These are phyloP conservation scores for Leishmania gerbilli DNA, from an alignment of 208 protist species.

Conservation along the genomic window DNA sequence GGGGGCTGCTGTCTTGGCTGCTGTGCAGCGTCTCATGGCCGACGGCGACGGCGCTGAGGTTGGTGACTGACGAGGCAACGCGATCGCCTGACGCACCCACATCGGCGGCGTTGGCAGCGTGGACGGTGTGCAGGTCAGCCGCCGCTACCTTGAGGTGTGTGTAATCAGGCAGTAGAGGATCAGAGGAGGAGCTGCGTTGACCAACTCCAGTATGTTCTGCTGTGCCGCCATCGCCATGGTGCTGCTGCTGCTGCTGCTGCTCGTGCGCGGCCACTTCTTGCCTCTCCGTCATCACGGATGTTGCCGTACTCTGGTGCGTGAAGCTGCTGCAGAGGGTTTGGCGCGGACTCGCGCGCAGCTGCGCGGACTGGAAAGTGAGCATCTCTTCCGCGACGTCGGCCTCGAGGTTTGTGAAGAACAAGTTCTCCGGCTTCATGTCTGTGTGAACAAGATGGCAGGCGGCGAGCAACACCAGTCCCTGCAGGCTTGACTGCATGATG, in stretches of 20 bases:
- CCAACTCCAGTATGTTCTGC: too few species aligned
- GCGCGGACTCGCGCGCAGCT: constrained; percentile 19
- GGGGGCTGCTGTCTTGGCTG: too few species aligned
- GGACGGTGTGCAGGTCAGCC: background rate
- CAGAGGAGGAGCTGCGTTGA: too few species aligned
- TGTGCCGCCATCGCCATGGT: too few species aligned
- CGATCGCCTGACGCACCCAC: too few species aligned
- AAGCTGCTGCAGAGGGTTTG: constrained; percentile 23
- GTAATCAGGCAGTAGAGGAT: too few species aligned
- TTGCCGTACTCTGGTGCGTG: background rate
- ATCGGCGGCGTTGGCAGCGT: background rate
- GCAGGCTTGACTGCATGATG: constrained; percentile 54
- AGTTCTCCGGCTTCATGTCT: constrained; percentile 94
- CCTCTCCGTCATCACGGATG: background rate
- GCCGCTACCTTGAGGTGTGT: too few species aligned
- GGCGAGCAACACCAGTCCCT: constrained; percentile 89
- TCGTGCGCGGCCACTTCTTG: too few species aligned
- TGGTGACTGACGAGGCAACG: too few species aligned
- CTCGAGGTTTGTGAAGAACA: constrained; percentile 67
- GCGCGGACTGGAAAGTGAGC: constrained; percentile 27
- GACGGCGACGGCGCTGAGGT: too few species aligned
- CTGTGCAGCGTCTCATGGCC: too few species aligned
- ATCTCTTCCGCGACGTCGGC: constrained; percentile 36
- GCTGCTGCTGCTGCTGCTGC: too few species aligned
- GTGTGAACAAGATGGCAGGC: constrained; percentile 92